A percentile compares a stretch with the other conserved stretches of the same genome.
Evolutionary conservation across 805 yeast species (phyloP).

Genomic region (Maudiozyma barnettii): DNA sequence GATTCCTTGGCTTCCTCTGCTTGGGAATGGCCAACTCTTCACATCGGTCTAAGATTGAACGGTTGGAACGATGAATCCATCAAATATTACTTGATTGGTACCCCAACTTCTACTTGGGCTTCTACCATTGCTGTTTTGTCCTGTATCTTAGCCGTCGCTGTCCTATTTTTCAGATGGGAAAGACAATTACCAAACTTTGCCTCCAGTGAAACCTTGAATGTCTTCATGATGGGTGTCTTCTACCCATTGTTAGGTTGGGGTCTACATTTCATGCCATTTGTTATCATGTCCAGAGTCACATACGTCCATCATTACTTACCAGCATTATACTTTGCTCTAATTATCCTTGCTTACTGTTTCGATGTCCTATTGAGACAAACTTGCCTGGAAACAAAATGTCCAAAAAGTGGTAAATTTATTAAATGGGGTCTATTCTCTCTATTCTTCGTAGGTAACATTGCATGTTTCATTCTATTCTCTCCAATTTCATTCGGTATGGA

Average conservation of each 20-base stretch:
- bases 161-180: slow-evolving; percentile 49
- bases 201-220: slow-evolving; percentile 34
- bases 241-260: slow-evolving; percentile 87
- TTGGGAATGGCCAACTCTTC: slow-evolving; percentile 86
- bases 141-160: slow-evolving; percentile 40
- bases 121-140: slow-evolving; percentile 52
- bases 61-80: slow-evolving; percentile 60
- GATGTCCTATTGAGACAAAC: slow-evolving; percentile 33
- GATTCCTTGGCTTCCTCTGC: slow-evolving; percentile 66
- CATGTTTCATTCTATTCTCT: slow-evolving; percentile 49
- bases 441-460: slow-evolving; percentile 37
- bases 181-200: slow-evolving; percentile 51
- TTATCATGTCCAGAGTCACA: slow-evolving; percentile 92
- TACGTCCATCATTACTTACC: slow-evolving; percentile 96
- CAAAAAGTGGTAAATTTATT: slow-evolving; percentile 4
- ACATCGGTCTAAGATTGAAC: slow-evolving; percentile 69
- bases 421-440: slow-evolving; percentile 33
- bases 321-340: slow-evolving; percentile 76
- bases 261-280: slow-evolving; percentile 80
- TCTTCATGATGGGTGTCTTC: slow-evolving; percentile 59
- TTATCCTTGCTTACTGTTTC: slow-evolving; percentile 45
- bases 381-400: not conserved
- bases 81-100: slow-evolving; percentile 63
- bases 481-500: slow-evolving; percentile 64
- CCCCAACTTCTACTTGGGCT: slow-evolving; percentile 73